Conservation (phyloP, 805 yeast genomes). For the Zygoascus flipseniorum region DNA sequence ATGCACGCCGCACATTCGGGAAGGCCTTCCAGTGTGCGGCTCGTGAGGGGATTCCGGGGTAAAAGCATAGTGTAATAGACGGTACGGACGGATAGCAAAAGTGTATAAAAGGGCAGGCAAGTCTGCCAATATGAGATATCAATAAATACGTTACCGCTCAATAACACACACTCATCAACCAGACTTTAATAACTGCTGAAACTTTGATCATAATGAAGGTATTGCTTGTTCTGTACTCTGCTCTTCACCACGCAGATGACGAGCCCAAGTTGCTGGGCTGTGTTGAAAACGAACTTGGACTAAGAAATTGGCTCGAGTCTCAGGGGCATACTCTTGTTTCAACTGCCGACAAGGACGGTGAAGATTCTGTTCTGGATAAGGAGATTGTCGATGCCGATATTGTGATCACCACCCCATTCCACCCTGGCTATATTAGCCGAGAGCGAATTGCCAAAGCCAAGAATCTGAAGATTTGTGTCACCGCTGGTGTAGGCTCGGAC, state of each 20-base stretch:
- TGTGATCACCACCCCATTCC: constrained; percentile 76
- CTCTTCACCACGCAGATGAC: constrained; percentile 49
- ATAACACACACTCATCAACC: too few species aligned
- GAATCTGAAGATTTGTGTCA: constrained; percentile 55
- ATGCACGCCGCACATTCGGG: background rate
- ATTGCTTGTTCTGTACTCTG: constrained; percentile 51
- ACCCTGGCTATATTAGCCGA: constrained; percentile 64
- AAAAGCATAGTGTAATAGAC: background rate
- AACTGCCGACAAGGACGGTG: constrained; percentile 64
- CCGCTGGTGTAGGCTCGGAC: constrained; percentile 84
- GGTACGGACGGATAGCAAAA: background rate
- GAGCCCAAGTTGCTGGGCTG: constrained; percentile 59
- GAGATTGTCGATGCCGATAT: constrained; percentile 66
- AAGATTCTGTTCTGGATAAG: constrained; percentile 48
- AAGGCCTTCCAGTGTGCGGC: background rate
- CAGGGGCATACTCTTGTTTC: constrained; percentile 61
- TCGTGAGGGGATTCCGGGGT: background rate
- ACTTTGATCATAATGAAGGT: constrained; percentile 28
- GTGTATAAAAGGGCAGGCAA: background rate
- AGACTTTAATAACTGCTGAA: too few species aligned
- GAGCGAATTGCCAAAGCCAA: constrained; percentile 63
- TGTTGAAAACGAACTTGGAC: constrained; percentile 68
- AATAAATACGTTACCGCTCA: background rate
- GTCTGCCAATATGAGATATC: background rate
- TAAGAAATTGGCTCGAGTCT: constrained; percentile 52